Evolutionary conservation across 441 rosid species (phyloP).

Genomic region (Pelargonium citronellum): DNA sequence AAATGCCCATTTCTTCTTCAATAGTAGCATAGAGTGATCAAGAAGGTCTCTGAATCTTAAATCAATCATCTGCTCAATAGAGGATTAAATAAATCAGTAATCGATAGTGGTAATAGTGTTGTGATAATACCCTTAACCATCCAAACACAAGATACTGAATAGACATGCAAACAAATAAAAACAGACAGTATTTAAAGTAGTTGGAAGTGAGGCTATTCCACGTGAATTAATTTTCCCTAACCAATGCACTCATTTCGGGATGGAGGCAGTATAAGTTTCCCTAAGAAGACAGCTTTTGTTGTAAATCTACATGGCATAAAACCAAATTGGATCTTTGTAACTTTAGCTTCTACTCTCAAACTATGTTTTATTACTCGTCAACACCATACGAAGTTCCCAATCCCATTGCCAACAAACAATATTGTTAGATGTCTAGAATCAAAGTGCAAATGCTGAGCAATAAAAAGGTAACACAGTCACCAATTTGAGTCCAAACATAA

Average conservation of each 20-base stretch:
- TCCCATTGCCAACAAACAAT: neutral
- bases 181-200: no score
- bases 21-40: constrained; percentile 67
- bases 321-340: no score
- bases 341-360: no score
- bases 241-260: no score
- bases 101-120: constrained; percentile 4
- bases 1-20: constrained; percentile 89
- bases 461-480: constrained; percentile 8
- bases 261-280: no score
- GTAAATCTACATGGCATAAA: no score
- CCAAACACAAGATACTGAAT: neutral
- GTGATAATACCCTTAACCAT: neutral
- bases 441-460: constrained; percentile 13
- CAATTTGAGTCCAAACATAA: constrained; percentile 14
- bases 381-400: neutral
- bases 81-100: neutral
- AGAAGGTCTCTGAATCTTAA: constrained; percentile 82
- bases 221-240: no score
- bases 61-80: constrained; percentile 74
- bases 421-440: neutral
- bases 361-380: no score
- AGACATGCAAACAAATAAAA: no score
- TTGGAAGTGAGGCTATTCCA: no score
- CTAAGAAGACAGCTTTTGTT: no score